Base-by-base conservation (phyloP, 2,329 filamentous ascomycete genomes). In the Colletotrichum lini region DNA sequence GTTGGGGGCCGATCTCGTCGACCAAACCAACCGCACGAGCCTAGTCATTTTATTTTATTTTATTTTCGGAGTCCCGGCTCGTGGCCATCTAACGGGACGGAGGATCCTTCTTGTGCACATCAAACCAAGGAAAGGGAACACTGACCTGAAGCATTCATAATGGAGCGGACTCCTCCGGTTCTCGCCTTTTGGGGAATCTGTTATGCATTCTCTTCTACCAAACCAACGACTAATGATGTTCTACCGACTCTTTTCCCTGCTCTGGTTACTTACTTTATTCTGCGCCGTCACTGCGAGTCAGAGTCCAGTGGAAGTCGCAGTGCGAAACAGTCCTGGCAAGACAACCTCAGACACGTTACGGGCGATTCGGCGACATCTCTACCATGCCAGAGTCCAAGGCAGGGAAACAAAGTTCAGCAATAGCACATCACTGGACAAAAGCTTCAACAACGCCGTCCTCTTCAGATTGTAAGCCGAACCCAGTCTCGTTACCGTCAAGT, bases 391-490 rank as follows among this genome's bases (percentile, higher is more conserved):
- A 12, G n/a, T 70, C 4, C 18, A 70, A 7, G 49, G 70, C 5
- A 23, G 66, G 15, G n/a, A 65, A 8, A 30, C 44, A 5, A 60
- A 70, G 18, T 70, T 65, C 56, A 64, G 56, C 40, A 81, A 79
- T 58, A 79, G 76, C 59, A 79, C 78, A 0, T 75, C 75, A 15
- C 73, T 86, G n/a, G 79, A 82, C 67, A 80, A 78, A 59, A 83
- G 80, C 66, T 85, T 82, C 80, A 75, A 80, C 52, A 80, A 78
- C n/a, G 81, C 82, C 0, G 77, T 77, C 0, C 74, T 86, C 13
- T 80, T 84, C 59, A 81, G 75, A 53, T 76, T 75, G 78, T 80
- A 66, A 74, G 79, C 63, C 18, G 4, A 9, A 9, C 26, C 18
- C 30, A 26, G 23, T 8, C 13, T 0, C 40, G 30, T n/a, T n/a